Base-by-base conservation (phyloP, 495 filamentous ascomycete species). In the Aspergillus affinis region DNA sequence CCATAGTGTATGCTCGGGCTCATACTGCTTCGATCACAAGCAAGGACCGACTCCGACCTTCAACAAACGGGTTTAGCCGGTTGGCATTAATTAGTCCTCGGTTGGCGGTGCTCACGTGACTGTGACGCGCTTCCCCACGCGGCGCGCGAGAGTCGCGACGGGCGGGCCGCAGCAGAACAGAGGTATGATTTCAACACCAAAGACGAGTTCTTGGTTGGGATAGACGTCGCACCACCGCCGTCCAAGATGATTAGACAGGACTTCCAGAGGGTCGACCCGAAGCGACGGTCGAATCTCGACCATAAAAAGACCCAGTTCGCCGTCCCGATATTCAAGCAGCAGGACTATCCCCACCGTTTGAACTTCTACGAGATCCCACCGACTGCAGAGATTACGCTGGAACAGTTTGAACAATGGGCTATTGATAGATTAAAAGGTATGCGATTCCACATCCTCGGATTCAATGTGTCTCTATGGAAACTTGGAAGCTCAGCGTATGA, bases 391-490 rank as follows among this genome's bases (percentile, higher is more conserved):
- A 92, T 99, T 73, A 96, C 91, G 4, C 87, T 99, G 49, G 95
- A 99, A 72, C 85, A 98, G 66, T 99, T 99, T 68, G 95, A 99
- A 68, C 90, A 96, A 83, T 99, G 95, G 95, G 95, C 93, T n/a
- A 97, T 99, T 65, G 87, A 95, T 67, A 84, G 95, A 51, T 66
- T 99, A 60, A 87, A 89, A 65, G 78, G 92, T 94, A 77, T 54
- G 74, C 13, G 36, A 17, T 41, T 17, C 13, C 8, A 15, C 5
- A 62, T 26, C 20, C 23, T 51, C 7, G 49, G n/a, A 17, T 6
- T 29, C 41, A 7, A 2, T 26, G 4, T 49, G 36, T 17, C 47
- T 29, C 29, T 49, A 30, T 47, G 13, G 13, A 17, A 48, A 13
- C n/a, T 23, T 57, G 36, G 18, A 23, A 30, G 15, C 36, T 54